Percentiles rank a stretch among this genome's conserved stretches.
Conservation (phyloP, 306 rosid genomes). For the Inga oerstediana region DNA sequence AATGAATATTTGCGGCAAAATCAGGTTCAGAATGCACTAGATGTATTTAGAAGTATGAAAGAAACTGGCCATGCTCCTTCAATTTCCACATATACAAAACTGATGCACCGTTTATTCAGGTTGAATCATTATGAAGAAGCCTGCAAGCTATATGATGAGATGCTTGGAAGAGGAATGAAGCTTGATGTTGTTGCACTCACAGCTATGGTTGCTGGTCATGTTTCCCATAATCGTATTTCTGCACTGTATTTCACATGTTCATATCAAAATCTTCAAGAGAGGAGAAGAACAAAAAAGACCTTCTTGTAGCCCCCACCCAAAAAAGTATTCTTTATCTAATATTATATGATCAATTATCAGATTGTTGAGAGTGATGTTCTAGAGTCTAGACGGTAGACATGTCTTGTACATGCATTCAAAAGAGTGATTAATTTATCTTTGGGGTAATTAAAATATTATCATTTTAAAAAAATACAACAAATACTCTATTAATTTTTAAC, state of each 20-base stretch:
- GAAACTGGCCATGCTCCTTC: conserved; percentile 60
- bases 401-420: not conserved
- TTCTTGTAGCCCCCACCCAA: conserved; percentile 5
- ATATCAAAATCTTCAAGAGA: not conserved
- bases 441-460: not conserved
- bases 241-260: conserved; percentile 50
- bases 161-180: conserved; percentile 64
- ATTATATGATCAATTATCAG: not conserved
- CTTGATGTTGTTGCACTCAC: conserved; percentile 71
- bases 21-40: conserved; percentile 58
- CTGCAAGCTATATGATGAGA: conserved; percentile 71
- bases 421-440: not conserved
- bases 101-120: conserved; percentile 75
- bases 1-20: conserved; percentile 63
- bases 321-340: conserved; percentile 15
- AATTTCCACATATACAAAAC: conserved; percentile 71
- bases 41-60: conserved; percentile 63
- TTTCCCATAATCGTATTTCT: conserved; percentile 54
- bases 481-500: no score
- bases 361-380: conserved; percentile 21
- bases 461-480: not conserved
- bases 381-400: not conserved
- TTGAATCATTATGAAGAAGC: conserved; percentile 58
- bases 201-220: conserved; percentile 81
- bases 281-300: conserved; percentile 17